Percentiles rank a stretch among this genome's conserved stretches.
Evolutionary conservation across 1,284 basidiomycete genomes (phyloP).

Genomic region (Sporisorium reilianum): DNA sequence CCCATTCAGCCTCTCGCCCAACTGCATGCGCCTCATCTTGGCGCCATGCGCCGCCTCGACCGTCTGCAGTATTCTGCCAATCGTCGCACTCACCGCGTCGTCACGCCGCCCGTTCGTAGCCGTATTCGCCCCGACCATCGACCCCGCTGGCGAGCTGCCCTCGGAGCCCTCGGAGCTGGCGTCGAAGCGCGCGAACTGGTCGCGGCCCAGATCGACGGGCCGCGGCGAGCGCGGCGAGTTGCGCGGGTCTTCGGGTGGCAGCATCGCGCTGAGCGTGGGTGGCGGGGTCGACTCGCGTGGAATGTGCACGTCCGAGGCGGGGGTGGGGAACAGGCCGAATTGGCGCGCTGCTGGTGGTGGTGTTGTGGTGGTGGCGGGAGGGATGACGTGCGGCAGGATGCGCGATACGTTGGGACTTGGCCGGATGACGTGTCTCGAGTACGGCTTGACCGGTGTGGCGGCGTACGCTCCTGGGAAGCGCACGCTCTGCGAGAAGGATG

Average conservation of each 20-base stretch:
- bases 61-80: slow-evolving; percentile 20
- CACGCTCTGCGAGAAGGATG: slow-evolving; percentile 31
- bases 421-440: slow-evolving; percentile 43
- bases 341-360: not conserved
- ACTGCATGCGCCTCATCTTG: not conserved
- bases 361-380: not conserved
- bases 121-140: slow-evolving; percentile 12
- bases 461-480: slow-evolving; percentile 36
- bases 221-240: slow-evolving; percentile 30
- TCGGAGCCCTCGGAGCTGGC: slow-evolving; percentile 6
- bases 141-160: slow-evolving; percentile 6
- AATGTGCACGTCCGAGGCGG: slow-evolving; percentile 2
- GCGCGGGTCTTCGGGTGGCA: slow-evolving; percentile 27
- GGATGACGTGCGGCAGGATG: not conserved
- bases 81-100: slow-evolving; percentile 9
- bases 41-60: slow-evolving; percentile 15
- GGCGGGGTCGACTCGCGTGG: slow-evolving; percentile 45
- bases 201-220: slow-evolving; percentile 19
- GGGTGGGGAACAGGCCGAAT: slow-evolving; percentile 12
- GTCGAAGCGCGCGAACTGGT: slow-evolving; percentile 18
- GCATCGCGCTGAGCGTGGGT: slow-evolving; percentile 3
- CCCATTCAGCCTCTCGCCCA: slow-evolving; percentile 15
- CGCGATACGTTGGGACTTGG: slow-evolving; percentile 26
- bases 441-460: slow-evolving; percentile 20
- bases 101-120: not conserved